A percentile compares a stretch with the other conserved stretches of the same genome.
These are phyloP conservation scores for Leonotis leonurus DNA, from an alignment of 257 asterid species.

Conservation along the genomic window DNA sequence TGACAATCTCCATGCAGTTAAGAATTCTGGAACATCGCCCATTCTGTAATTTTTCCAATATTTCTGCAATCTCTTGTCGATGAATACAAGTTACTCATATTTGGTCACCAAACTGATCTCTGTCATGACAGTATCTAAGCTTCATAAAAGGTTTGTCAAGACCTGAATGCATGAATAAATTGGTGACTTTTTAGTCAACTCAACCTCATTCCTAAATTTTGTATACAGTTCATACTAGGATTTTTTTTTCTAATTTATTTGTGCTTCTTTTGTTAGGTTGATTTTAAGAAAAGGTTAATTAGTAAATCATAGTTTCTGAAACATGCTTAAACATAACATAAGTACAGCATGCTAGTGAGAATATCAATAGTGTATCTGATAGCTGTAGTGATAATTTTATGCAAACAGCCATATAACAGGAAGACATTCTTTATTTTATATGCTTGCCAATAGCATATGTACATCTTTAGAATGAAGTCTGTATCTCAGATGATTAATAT, in stretches of 20 bases:
- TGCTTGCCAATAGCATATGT: background rate
- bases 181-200: too few species aligned
- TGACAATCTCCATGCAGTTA: constrained; percentile 73
- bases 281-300: background rate
- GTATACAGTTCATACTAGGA: too few species aligned
- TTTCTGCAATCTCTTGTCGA: background rate
- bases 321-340: background rate
- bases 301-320: background rate
- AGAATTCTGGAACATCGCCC: constrained; percentile 17
- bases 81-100: background rate
- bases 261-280: too few species aligned
- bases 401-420: background rate
- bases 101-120: background rate
- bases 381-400: background rate
- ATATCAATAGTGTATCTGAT: background rate
- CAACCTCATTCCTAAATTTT: too few species aligned
- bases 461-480: background rate
- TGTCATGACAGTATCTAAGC: background rate
- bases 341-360: background rate
- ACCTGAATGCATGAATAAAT: background rate
- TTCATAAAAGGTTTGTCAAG: background rate
- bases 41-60: background rate
- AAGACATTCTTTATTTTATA: background rate
- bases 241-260: too few species aligned
- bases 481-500: background rate